Evolutionary conservation across 768 basidiomycete genomes (phyloP).

Genomic region (Polyporus arcularius): DNA sequence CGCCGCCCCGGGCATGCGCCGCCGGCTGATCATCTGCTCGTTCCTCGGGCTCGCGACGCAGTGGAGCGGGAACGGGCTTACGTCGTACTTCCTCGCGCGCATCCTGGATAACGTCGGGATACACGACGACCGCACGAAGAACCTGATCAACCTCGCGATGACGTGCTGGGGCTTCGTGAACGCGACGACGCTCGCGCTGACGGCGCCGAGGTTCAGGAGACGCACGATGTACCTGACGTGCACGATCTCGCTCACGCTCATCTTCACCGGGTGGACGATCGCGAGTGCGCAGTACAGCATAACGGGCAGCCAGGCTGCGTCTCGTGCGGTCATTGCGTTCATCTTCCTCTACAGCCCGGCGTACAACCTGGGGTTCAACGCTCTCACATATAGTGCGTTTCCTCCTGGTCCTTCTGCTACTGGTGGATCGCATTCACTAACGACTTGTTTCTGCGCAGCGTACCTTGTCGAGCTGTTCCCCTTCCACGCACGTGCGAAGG

Average conservation of each 20-base stretch:
- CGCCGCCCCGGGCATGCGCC: conserved; percentile 51
- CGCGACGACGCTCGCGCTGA: conserved; percentile 51
- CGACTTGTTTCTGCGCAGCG: conserved; percentile 34
- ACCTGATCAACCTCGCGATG: conserved; percentile 55
- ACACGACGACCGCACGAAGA: conserved; percentile 50
- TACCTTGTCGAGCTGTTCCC: conserved; percentile 72
- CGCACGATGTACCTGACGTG: conserved; percentile 51
- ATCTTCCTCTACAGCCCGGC: conserved; percentile 59
- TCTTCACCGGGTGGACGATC: conserved; percentile 57
- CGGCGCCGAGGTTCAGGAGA: conserved; percentile 48
- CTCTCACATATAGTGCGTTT: conserved; percentile 53
- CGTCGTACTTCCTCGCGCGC: conserved; percentile 57
- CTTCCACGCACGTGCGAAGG: conserved; percentile 60
- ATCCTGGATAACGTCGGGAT: conserved; percentile 57
- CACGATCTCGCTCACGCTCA: conserved; percentile 45
- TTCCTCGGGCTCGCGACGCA: conserved; percentile 60
- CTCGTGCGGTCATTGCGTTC: conserved; percentile 54
- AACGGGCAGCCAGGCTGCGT: conserved; percentile 44
- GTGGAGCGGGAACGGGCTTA: conserved; percentile 66
- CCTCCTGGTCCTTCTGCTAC: neutral
- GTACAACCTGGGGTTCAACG: conserved; percentile 59
- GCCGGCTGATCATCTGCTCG: conserved; percentile 47
- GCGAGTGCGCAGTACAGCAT: conserved; percentile 50
- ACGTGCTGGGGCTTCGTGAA: conserved; percentile 60
- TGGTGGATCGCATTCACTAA: neutral